A percentile compares a stretch with the other conserved stretches of the same genome.
Evolutionary conservation across 1,284 basidiomycete species (phyloP).

Genomic region (Heimioporus punctisporus): DNA sequence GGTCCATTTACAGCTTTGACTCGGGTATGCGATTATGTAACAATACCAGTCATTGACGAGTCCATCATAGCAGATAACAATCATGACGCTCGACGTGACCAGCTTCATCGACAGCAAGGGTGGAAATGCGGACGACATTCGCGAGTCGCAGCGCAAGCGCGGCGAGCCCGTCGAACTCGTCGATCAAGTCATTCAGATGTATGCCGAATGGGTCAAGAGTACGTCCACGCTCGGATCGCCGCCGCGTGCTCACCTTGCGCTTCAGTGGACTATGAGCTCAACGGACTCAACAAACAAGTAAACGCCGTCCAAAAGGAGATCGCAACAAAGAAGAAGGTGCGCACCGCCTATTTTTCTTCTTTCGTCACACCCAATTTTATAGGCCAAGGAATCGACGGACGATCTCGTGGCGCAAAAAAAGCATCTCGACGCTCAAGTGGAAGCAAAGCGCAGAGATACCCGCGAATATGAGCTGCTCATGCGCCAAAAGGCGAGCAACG

Average conservation of each 20-base stretch:
- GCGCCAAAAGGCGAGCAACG: slow-evolving; percentile 78
- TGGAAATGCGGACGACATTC: slow-evolving; percentile 92
- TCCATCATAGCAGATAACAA: background rate
- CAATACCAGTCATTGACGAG: too few species aligned
- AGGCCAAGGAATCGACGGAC: slow-evolving; percentile 93
- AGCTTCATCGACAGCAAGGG: slow-evolving; percentile 87
- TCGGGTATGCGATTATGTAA: slow-evolving; percentile 19
- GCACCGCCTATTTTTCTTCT: slow-evolving; percentile 1
- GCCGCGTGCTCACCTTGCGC: slow-evolving; percentile 4
- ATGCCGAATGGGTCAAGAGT: slow-evolving; percentile 93
- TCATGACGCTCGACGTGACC: slow-evolving; percentile 76
- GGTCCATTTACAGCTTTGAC: background rate
- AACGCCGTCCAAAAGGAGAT: slow-evolving; percentile 96
- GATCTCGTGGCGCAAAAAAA: slow-evolving; percentile 85
- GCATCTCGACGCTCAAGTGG: slow-evolving; percentile 79
- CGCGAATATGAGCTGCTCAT: slow-evolving; percentile 81
- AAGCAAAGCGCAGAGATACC: slow-evolving; percentile 72
- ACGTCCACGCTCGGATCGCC: slow-evolving; percentile 31
- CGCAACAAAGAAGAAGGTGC: slow-evolving; percentile 89
- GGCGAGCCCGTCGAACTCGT: slow-evolving; percentile 90
- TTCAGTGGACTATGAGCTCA: slow-evolving; percentile 85
- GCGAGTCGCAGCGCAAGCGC: slow-evolving; percentile 93
- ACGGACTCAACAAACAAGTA: slow-evolving; percentile 79
- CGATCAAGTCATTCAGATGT: slow-evolving; percentile 93
- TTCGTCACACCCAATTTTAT: slow-evolving; percentile 2